Base-by-base conservation (phyloP, 805 yeast species). In the Ogataea dorogensis region DNA sequence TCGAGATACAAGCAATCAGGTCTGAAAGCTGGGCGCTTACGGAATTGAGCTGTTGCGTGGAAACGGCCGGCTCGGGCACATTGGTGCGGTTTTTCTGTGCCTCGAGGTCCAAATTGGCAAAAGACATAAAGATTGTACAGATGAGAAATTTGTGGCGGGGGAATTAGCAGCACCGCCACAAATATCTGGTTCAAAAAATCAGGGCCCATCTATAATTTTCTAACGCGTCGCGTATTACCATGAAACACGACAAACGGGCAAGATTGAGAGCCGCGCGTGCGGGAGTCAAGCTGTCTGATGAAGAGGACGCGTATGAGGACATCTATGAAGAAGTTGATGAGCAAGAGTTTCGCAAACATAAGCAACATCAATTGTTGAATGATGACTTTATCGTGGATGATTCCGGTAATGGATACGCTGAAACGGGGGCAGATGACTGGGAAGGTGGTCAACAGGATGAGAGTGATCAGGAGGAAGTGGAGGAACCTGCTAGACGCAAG, bases 341-440 rank as follows among this genome's bases (percentile, higher is more conserved):
- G 51, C 79, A 72, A 19, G 78, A 81, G 23, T 91, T 77, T 61
- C 70, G 91, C 48, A 74, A 74, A 49, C 84, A 78, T 55, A 86
- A 85, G 57, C 76, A 94, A 50, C 77, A 83, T 40, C 86, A 88
- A 40, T 68, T 93, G 31, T 70, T 87, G 59, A 81, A 84, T 43
- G 96, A 91, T 53, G 96, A 91, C 58, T 91, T 91, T 56, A 93
- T 91, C 23, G 95, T 87, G 2, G 96, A 88, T 57, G 98, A 91
- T 58, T 79, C 84, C 48, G 96, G 96, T 19, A 83, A 81, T 46
- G 98, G 97, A 0, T 91, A 91, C 54, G 89, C 87, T 1, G 98
- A 93, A 51, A 84, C 84, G 27, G 98, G 98, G 40, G 85, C 73
- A 6, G 94, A 91, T 51, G 95, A 87, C 42, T 87, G 95, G 89